A percentile compares a stretch with the other conserved stretches of the same genome.
phyloP scores from a whole-genome alignment of 2,329 filamentous ascomycete genomes.

The Exophiala sp. region DNA sequence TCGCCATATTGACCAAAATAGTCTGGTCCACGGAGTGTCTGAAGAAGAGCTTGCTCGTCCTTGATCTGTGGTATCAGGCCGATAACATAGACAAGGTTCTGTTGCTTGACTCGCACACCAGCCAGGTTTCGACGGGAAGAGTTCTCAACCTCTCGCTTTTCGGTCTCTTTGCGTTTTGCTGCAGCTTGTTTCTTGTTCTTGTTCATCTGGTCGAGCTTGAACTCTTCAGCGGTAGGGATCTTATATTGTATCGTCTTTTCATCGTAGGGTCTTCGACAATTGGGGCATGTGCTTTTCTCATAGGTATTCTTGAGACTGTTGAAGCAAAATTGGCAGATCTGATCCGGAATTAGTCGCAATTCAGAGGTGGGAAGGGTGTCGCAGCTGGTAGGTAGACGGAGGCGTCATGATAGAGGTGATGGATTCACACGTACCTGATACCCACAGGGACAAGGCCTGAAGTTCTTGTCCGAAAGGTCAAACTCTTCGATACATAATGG shows the following conservation, averaged over 20 bases:
- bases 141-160: conserved; percentile 93
- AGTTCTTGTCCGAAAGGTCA: conserved; percentile 94
- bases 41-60: conserved; percentile 78
- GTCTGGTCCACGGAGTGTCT: conserved; percentile 80
- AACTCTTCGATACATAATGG: conserved; percentile 98
- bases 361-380: not conserved
- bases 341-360: conserved; percentile 8
- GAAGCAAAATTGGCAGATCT: conserved; percentile 99
- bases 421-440: conserved; percentile 67
- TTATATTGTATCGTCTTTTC: conserved; percentile 98
- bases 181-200: conserved; percentile 66
- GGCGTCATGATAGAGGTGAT: not conserved
- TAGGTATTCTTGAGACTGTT: conserved; percentile 99
- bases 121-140: conserved; percentile 93
- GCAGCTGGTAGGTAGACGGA: not conserved
- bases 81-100: conserved; percentile 97
- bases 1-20: conserved; percentile 98
- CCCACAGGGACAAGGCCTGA: conserved; percentile 91
- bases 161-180: conserved; percentile 83
- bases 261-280: conserved; percentile 89
- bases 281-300: conserved; percentile 88
- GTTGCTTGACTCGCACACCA: conserved; percentile 91
- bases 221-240: conserved; percentile 83
- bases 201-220: conserved; percentile 29
- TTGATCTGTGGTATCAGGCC: conserved; percentile 85